A percentile compares a stretch with the other conserved stretches of the same genome.
Evolutionary conservation across 2,329 filamentous ascomycete genomes (phyloP).

Genomic region (Fusarium anguioides): DNA sequence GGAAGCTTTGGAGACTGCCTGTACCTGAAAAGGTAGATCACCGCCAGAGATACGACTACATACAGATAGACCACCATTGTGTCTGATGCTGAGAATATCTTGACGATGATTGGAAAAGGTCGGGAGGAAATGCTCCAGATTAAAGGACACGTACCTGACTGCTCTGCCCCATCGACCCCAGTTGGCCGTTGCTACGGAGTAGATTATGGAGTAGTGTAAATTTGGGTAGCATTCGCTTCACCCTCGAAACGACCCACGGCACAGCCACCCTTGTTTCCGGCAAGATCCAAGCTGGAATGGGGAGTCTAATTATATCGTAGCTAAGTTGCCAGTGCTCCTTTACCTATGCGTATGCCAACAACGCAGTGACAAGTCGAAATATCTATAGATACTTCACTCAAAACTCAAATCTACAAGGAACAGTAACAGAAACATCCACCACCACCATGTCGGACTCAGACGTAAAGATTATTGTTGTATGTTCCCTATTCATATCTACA

Average conservation of each 20-base stretch:
- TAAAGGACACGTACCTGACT: background rate
- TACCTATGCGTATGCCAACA: background rate
- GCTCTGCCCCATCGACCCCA: background rate
- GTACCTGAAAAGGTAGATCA: background rate
- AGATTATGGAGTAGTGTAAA: background rate
- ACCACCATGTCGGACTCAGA: conserved; percentile 7
- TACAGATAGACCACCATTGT: conserved; percentile 13
- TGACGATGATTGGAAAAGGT: rapidly evolving
- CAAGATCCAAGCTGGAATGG: background rate
- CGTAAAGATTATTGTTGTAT: conserved; percentile 35
- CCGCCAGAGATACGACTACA: background rate
- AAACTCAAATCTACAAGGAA: background rate
- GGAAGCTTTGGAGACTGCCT: conserved; percentile 4
- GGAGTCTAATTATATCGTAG: background rate
- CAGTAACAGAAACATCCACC: background rate
- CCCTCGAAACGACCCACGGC: background rate
- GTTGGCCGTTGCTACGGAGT: background rate
- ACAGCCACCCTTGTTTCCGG: background rate
- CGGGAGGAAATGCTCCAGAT: background rate
- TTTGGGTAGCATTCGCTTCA: background rate
- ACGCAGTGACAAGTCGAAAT: background rate
- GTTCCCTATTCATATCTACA: background rate
- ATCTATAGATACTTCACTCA: conserved; percentile 11
- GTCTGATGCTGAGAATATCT: background rate
- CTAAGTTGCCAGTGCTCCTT: background rate